phyloP scores from a whole-genome alignment of 2,329 filamentous ascomycete species.

The Neonectria sp. region DNA sequence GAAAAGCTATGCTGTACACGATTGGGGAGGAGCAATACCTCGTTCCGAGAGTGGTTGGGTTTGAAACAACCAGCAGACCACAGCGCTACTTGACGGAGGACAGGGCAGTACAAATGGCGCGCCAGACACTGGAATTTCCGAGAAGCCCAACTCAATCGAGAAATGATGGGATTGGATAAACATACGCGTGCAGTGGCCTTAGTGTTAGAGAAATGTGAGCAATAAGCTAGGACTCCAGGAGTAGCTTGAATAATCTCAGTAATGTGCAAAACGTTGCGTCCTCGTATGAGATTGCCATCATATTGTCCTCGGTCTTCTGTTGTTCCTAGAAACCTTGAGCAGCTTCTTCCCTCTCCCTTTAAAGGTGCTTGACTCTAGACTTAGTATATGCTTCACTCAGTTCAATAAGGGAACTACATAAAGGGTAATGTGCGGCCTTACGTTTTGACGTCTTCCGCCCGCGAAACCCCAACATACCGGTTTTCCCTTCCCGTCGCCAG shows the following conservation, averaged over 20 bases:
- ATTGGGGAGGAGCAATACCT: slow-evolving; percentile 35
- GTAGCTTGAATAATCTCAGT: neutral
- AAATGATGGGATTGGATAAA: slow-evolving; percentile 6
- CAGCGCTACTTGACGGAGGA: slow-evolving; percentile 26
- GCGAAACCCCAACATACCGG: no score
- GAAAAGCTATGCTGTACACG: slow-evolving; percentile 33
- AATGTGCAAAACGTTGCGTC: neutral
- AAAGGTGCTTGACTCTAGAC: neutral
- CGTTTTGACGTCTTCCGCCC: no score
- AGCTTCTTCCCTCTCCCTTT: neutral
- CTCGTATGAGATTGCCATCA: neutral
- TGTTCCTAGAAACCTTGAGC: neutral
- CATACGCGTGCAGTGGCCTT: neutral
- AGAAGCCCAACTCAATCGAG: slow-evolving; percentile 26
- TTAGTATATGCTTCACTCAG: neutral
- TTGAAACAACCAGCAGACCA: slow-evolving; percentile 23
- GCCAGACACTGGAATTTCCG: slow-evolving; percentile 30
- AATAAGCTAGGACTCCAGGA: neutral
- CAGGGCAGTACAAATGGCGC: slow-evolving; percentile 16
- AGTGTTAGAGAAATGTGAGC: neutral
- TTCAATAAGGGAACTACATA: neutral
- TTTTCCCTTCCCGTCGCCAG: no score
- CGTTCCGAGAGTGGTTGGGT: slow-evolving; percentile 27
- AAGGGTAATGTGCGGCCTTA: no score
- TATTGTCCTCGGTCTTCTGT: neutral